These are phyloP conservation scores for Vigna radiata DNA, from an alignment of 306 rosid species.

Conservation along the genomic window DNA sequence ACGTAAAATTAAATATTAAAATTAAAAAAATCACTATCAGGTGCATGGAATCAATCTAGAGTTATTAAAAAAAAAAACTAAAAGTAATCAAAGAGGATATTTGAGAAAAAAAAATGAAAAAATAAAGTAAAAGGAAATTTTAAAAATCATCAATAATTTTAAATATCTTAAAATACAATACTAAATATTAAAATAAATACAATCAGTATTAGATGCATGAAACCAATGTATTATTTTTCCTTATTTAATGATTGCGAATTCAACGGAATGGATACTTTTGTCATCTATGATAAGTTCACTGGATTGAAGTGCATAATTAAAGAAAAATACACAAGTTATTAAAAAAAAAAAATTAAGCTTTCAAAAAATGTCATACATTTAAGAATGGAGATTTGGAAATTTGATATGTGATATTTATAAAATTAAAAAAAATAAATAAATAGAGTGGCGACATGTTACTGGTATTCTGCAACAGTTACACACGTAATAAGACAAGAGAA, in stretches of 20 bases:
- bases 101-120: too few species aligned
- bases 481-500: constrained; percentile 17
- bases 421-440: neutral
- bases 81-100: too few species aligned
- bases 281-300: too few species aligned
- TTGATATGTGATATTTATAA: neutral
- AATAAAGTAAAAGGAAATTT: neutral
- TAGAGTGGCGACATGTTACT: constrained; percentile 32
- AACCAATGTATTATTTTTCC: too few species aligned
- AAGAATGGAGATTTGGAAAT: neutral
- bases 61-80: too few species aligned
- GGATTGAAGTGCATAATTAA: too few species aligned
- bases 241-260: too few species aligned
- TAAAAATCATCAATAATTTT: neutral
- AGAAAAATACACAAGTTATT: too few species aligned
- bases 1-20: neutral
- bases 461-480: neutral
- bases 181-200: too few species aligned
- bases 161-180: neutral
- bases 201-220: too few species aligned
- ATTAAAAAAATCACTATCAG: neutral
- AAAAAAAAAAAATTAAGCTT: neutral
- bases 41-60: too few species aligned
- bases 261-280: too few species aligned
- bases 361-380: neutral